Base-by-base conservation (phyloP, 2,329 filamentous ascomycete species). In the Pseudohalonectria lignicola region DNA sequence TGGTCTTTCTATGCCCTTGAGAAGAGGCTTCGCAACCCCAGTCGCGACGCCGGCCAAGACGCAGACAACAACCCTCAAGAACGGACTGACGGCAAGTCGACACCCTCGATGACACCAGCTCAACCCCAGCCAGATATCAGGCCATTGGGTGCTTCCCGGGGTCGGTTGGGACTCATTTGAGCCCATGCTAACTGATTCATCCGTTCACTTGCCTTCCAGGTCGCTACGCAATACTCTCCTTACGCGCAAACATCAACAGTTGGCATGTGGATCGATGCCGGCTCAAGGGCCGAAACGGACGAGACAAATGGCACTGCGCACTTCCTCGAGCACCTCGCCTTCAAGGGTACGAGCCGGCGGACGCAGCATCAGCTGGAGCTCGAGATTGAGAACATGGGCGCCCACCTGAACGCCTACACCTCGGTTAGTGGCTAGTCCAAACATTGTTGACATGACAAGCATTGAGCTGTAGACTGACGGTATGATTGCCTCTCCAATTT, bases 341-440 rank as follows among this genome's bases (percentile, higher is more conserved):
- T 98, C 81, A 98, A 98, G 86, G 92, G 92, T 54, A 98, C 92
- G 51, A 75, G 83, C 65, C 94, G 84, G 72, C 79, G 92, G 66
- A 87, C 84, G 49, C 92, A 98, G 68, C 84, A 93, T 62, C 92
- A 98, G 71, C 75, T 98, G 61, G 92, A 98, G 73, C 81, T 98
- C 49, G 92, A 98, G 74, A 96, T 98, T 59, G 92, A 98, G 76
- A 98, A 98, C 72, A 95, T 98, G 86, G 92, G 92, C 63, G 92
- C 86, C 49, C 92, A 98, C 71, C 76, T 98, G 55, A 98, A 98
- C 68, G 92, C 92, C 62, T 98, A 98, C 74, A 98, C 92, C 55
- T 96, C 90, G 72, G 88, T 95, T 66, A n/a, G n/a, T n/a, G n/a
- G n/a, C n/a, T n/a, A n/a, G n/a, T n/a, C n/a, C n/a, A n/a, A n/a